A percentile compares a stretch with the other conserved stretches of the same genome.
Evolutionary conservation across 2,329 filamentous ascomycete genomes (phyloP).

Genomic region (Botryotinia calthae): DNA sequence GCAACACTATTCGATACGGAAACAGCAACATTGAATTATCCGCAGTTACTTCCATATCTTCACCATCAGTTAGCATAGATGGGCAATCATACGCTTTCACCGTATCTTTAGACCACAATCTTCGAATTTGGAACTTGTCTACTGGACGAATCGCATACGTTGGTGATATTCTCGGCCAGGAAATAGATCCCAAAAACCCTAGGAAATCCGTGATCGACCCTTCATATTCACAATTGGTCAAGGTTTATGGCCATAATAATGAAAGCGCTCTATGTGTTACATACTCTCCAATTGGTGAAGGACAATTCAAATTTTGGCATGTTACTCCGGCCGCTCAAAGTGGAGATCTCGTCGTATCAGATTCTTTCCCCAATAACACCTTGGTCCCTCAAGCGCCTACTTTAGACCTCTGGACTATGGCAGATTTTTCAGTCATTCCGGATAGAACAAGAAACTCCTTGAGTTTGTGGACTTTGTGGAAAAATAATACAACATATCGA

Average conservation of each 20-base stretch:
- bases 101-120: constrained; percentile 81
- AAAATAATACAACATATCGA: constrained; percentile 77
- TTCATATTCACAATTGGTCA: constrained; percentile 72
- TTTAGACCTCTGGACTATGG: constrained; percentile 75
- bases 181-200: constrained; percentile 63
- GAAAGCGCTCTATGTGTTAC: constrained; percentile 65
- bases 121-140: constrained; percentile 87
- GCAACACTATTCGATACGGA: constrained; percentile 61
- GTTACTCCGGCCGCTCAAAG: constrained; percentile 60
- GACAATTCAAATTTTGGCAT: constrained; percentile 93
- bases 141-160: constrained; percentile 74
- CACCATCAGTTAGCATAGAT: constrained; percentile 46
- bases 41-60: constrained; percentile 61
- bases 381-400: constrained; percentile 67
- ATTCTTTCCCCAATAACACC: constrained; percentile 66
- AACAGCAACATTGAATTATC: constrained; percentile 64
- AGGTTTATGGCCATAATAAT: constrained; percentile 59
- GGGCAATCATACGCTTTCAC: constrained; percentile 66
- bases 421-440: constrained; percentile 67
- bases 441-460: constrained; percentile 50
- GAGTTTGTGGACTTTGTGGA: constrained; percentile 76
- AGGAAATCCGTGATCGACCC: constrained; percentile 78
- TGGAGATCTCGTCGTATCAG: constrained; percentile 60
- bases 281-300: constrained; percentile 81
- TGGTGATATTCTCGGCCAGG: constrained; percentile 72